These are phyloP conservation scores for Xanthoceras sorbifolium DNA, from an alignment of 345 rosid species.

Conservation along the genomic window DNA sequence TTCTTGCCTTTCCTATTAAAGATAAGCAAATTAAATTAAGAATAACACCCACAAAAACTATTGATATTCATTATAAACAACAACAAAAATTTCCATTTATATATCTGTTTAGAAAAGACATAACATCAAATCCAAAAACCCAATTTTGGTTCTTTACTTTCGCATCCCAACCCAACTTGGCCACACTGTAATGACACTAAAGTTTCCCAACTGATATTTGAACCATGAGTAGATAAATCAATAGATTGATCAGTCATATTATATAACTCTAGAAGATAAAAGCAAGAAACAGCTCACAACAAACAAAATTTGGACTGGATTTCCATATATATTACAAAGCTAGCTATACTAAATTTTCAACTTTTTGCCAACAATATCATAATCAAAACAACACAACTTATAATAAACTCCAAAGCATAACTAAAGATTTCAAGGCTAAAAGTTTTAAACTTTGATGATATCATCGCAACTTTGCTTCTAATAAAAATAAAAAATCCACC, in stretches of 20 bases:
- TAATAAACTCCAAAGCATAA: background rate
- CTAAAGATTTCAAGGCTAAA: background rate
- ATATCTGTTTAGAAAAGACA: background rate
- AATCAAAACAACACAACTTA: background rate
- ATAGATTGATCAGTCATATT: background rate
- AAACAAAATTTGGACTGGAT: background rate
- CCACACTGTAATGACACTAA: background rate
- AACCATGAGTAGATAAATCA: background rate
- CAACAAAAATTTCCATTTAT: background rate
- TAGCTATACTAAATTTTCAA: background rate
- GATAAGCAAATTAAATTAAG: background rate
- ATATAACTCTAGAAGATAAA: background rate
- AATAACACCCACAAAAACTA: background rate
- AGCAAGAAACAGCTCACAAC: background rate
- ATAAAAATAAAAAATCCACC: background rate
- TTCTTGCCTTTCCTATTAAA: slow-evolving; percentile 20
- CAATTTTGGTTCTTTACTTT: background rate
- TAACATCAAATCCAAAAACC: background rate
- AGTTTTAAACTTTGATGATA: background rate
- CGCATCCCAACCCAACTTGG: background rate
- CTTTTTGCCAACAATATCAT: background rate
- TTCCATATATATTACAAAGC: too few relatives aligned
- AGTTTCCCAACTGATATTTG: background rate
- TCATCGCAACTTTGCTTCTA: background rate
- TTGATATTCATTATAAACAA: background rate